Conservation (phyloP, 441 rosid species). For the Gossypium davidsonii region DNA sequence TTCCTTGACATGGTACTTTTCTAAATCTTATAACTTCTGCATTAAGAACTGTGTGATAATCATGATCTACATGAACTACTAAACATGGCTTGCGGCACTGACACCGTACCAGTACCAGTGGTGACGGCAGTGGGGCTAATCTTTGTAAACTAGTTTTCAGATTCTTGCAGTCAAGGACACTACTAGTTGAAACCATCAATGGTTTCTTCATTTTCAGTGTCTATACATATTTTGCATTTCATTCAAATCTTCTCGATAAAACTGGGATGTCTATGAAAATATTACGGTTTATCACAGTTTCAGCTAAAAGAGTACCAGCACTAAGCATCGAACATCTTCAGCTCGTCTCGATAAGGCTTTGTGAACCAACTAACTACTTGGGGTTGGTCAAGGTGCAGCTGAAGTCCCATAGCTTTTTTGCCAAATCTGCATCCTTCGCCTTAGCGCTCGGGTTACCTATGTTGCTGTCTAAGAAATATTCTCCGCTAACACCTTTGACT, state of each 20-base stretch:
- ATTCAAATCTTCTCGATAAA: neutral
- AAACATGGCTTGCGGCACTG: too few relatives aligned
- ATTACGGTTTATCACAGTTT: neutral
- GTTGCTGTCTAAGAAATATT: conserved; percentile 46
- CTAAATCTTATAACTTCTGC: too few relatives aligned
- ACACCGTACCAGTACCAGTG: too few relatives aligned
- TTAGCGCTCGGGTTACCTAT: conserved; percentile 28
- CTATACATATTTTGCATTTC: neutral
- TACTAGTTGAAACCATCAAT: too few relatives aligned
- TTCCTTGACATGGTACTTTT: too few relatives aligned
- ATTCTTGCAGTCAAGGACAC: too few relatives aligned
- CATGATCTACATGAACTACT: too few relatives aligned
- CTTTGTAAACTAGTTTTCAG: too few relatives aligned
- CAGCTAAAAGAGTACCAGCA: neutral
- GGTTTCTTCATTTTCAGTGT: neutral
- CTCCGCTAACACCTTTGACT: conserved; percentile 39
- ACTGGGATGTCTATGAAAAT: neutral
- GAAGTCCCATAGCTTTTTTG: conserved; percentile 52
- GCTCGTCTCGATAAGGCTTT: neutral
- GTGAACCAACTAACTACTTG: neutral
- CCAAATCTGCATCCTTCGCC: conserved; percentile 40
- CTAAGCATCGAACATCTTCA: neutral
- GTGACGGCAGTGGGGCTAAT: too few relatives aligned
- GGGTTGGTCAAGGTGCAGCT: conserved; percentile 30
- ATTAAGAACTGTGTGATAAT: too few relatives aligned